Evolutionary conservation across 352 stramenopile genomes (phyloP).

Genomic region (Phytopythium ostracodes): DNA sequence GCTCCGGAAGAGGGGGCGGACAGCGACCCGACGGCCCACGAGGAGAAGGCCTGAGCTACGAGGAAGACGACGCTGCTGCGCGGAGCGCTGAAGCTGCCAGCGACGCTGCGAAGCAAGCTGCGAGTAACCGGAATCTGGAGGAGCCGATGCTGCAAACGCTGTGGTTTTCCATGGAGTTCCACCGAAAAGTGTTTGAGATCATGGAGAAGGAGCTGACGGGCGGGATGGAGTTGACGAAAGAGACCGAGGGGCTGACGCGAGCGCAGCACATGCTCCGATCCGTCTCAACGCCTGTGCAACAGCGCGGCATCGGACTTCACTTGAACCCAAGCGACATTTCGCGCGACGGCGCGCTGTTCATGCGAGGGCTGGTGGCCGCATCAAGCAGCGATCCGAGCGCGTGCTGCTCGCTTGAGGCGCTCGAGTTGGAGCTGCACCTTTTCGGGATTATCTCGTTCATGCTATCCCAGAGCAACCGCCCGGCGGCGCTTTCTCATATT

Average conservation of each 20-base stretch:
- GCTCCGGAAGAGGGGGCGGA: slow-evolving; percentile 4
- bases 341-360: slow-evolving; percentile 35
- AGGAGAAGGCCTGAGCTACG: slow-evolving; percentile 24
- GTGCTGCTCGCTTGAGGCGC: slow-evolving; percentile 54
- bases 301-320: slow-evolving; percentile 41
- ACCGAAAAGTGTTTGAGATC: slow-evolving; percentile 84
- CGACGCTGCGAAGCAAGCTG: slow-evolving; percentile 74
- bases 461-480: slow-evolving; percentile 69
- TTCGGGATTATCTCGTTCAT: slow-evolving; percentile 76
- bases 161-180: slow-evolving; percentile 86
- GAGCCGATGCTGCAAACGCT: slow-evolving; percentile 74
- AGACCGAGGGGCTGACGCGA: slow-evolving; percentile 68
- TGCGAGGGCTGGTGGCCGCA: slow-evolving; percentile 21
- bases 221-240: slow-evolving; percentile 63
- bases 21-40: not conserved
- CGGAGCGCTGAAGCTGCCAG: slow-evolving; percentile 72
- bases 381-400: slow-evolving; percentile 30
- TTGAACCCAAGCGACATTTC: slow-evolving; percentile 40
- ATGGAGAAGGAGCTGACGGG: slow-evolving; percentile 78
- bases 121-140: slow-evolving; percentile 65
- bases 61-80: slow-evolving; percentile 47
- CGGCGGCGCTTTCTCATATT: slow-evolving; percentile 54
- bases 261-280: slow-evolving; percentile 83
- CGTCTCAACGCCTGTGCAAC: slow-evolving; percentile 69
- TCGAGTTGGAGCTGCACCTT: slow-evolving; percentile 76